Base-by-base conservation (phyloP, 2,329 filamentous ascomycete species). In the Neonectria sp. region DNA sequence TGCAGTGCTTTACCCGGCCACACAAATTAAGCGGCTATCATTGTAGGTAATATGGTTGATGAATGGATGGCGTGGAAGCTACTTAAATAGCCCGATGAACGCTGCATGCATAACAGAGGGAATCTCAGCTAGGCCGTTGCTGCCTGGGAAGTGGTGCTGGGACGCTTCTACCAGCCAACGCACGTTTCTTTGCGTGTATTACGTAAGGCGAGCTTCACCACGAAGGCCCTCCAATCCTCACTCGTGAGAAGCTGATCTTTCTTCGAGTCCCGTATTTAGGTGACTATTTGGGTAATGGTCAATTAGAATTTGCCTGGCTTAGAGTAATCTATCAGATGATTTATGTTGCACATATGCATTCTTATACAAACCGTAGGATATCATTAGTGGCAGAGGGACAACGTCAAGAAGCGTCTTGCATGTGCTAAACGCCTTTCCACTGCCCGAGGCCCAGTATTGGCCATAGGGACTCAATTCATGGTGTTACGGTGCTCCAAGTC, bases 71-170 rank as follows among this genome's bases (percentile, higher is more conserved):
- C 13, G 29, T 12, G 17, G n/a, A 24, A 31, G 17, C 37, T n/a
- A 11, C 24, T 53, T 53, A 53, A 53, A 21, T 53, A 53, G 31
- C 21, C 21, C 21, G 21, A 53, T 53, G 51, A 53, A 53, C 31
- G 51, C 31, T 53, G 51, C 35, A 53, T n/a, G 51, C 31, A 53
- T 53, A 8, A 53, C 31, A 37, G 13, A 33, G n/a, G 51, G 51
- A 53, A 24, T 24, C 29, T 53, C 29, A 53, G 51, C 51, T 24
- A 33, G 37, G 51, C n/a, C n/a, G 31, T 53, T 53, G 51, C 51
- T 53, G 51, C 51, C 51, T 53, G 31, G 51, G 29, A n/a, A 35
- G 11, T 40, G 37, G 37, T 40, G 48, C 27, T 24, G 43, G 9
- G 17, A 45, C 40, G 45, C 45, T 25, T 49, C 27, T n/a, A 51